Conservation (phyloP, 768 basidiomycete species). For the Trametes maxima region DNA sequence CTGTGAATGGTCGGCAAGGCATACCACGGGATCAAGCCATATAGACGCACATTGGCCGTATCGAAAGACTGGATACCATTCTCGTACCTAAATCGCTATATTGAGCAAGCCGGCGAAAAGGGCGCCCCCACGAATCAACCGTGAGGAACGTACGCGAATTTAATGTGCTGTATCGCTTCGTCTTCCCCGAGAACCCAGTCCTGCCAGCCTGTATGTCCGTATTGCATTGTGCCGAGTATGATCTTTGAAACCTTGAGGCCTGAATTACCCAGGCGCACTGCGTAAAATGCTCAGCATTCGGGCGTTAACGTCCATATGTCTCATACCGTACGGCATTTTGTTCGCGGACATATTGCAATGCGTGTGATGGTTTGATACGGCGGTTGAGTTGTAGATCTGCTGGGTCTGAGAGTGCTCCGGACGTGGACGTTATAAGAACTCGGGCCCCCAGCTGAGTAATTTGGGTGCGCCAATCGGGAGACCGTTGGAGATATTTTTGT, state of each 20-base stretch:
- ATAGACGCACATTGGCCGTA: conserved; percentile 29
- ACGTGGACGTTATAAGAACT: too few species aligned
- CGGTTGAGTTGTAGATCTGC: too few species aligned
- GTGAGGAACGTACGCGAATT: conserved; percentile 37
- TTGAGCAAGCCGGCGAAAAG: neutral
- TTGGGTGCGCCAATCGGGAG: too few species aligned
- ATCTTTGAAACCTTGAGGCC: conserved; percentile 43
- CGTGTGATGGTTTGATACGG: neutral
- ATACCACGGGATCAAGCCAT: neutral
- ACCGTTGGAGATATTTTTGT: too few species aligned
- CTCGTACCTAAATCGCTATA: conserved; percentile 32
- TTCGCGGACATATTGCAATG: neutral
- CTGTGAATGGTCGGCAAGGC: conserved; percentile 5
- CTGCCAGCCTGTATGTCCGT: conserved; percentile 34
- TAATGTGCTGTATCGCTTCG: conserved; percentile 41
- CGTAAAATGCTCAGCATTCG: neutral
- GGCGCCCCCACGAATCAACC: too few species aligned
- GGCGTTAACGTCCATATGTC: neutral
- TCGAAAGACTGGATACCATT: conserved; percentile 36
- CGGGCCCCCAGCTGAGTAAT: too few species aligned
- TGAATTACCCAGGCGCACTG: conserved; percentile 26
- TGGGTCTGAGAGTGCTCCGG: too few species aligned
- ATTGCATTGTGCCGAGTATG: conserved; percentile 40
- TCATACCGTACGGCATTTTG: conserved; percentile 20
- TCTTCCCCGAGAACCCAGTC: conserved; percentile 42